Evolutionary conservation across 2,329 filamentous ascomycete genomes (phyloP).

Genomic region (Xylariales sp.): DNA sequence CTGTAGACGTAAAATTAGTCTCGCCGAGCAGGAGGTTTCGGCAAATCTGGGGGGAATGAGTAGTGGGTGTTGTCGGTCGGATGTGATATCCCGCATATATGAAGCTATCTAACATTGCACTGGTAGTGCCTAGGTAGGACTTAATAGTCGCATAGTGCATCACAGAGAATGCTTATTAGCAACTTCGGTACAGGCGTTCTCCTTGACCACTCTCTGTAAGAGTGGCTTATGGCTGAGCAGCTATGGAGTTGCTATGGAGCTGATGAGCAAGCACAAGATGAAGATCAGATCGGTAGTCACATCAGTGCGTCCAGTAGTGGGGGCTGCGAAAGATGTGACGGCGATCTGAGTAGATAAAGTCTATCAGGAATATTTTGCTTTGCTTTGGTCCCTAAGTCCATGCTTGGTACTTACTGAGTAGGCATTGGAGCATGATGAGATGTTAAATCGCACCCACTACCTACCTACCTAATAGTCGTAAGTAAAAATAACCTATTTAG

Average conservation of each 20-base stretch:
- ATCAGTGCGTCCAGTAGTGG: not conserved
- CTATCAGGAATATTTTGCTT: not conserved
- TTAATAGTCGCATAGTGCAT: not conserved
- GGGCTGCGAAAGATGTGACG: not conserved
- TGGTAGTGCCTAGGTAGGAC: not conserved
- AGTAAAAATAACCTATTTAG: no score
- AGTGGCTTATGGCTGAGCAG: not conserved
- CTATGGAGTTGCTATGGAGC: slow-evolving; percentile 16
- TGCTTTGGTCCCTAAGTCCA: not conserved
- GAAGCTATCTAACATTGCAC: not conserved
- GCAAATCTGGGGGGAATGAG: not conserved
- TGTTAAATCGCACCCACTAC: not conserved
- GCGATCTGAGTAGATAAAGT: not conserved
- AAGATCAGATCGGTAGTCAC: not conserved
- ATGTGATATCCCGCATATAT: not conserved
- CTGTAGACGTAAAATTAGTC: not conserved
- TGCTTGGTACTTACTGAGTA: not conserved
- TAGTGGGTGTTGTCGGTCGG: not conserved
- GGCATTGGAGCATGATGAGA: not conserved
- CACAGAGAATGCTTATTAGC: not conserved
- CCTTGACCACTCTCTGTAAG: not conserved
- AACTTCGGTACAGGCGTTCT: not conserved
- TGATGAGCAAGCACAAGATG: slow-evolving; percentile 13
- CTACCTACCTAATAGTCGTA: no score
- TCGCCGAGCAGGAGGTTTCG: no score